A percentile compares a stretch with the other conserved stretches of the same genome.
phyloP scores from a whole-genome alignment of 2,329 filamentous ascomycete genomes.

The Botryotinia narcissicola region DNA sequence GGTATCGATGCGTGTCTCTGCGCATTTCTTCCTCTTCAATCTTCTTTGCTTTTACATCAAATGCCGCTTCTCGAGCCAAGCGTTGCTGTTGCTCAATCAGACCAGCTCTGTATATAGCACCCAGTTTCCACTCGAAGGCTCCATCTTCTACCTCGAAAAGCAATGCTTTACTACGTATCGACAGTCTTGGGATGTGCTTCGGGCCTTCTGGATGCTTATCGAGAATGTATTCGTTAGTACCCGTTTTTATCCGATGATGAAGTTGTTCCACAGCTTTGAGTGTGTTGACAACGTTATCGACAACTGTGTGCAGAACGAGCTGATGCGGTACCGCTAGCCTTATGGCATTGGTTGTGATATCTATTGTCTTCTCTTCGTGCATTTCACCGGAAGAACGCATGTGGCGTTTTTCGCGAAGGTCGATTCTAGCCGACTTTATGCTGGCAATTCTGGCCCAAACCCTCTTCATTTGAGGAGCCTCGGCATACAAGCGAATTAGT shows the following conservation, averaged over 20 bases:
- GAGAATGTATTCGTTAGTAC: constrained; percentile 83
- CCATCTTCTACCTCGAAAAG: constrained; percentile 94
- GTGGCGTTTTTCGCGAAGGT: constrained; percentile 73
- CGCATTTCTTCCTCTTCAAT: constrained; percentile 68
- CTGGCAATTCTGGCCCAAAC: constrained; percentile 87
- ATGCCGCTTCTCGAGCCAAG: constrained; percentile 85
- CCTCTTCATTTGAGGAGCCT: constrained; percentile 75
- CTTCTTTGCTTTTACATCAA: constrained; percentile 80
- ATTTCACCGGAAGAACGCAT: constrained; percentile 59
- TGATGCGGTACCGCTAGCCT: constrained; percentile 88
- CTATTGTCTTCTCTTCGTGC: constrained; percentile 76
- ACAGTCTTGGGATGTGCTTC: constrained; percentile 82
- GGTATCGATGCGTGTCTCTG: constrained; percentile 51
- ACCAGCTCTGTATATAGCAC: constrained; percentile 88
- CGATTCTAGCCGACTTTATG: constrained; percentile 75
- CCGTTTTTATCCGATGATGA: constrained; percentile 87
- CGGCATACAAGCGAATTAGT: constrained; percentile 80
- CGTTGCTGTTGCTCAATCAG: constrained; percentile 87
- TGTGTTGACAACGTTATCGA: constrained; percentile 90
- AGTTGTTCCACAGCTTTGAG: constrained; percentile 85
- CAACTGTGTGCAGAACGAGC: constrained; percentile 81
- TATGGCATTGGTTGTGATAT: constrained; percentile 81
- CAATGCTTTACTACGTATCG: constrained; percentile 75
- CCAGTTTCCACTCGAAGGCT: constrained; percentile 95
- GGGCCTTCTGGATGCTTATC: constrained; percentile 82